Conservation (phyloP, 2,329 filamentous ascomycete species). For the Plectosphaerella sp. region DNA sequence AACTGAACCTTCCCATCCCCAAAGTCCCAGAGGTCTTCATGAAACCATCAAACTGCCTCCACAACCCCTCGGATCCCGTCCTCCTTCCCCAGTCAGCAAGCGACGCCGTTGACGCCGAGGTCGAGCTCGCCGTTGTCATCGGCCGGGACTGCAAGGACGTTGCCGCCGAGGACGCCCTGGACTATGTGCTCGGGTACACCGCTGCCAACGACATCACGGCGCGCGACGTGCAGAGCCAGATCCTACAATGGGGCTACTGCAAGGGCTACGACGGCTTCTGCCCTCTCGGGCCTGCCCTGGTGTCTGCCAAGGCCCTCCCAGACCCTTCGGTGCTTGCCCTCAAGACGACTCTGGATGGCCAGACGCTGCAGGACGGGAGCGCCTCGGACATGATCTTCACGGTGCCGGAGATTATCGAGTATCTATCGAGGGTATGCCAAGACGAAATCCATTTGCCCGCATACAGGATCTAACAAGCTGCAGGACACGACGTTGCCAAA, state of each 20-base stretch:
- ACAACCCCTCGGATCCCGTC: conserved; percentile 33
- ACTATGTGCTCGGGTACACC: conserved; percentile 52
- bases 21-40: conserved; percentile 28
- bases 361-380: conserved; percentile 15
- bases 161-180: conserved; percentile 37
- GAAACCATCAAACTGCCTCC: conserved; percentile 34
- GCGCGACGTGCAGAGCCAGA: conserved; percentile 43
- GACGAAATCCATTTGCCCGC: background rate
- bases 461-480: conserved; percentile 16
- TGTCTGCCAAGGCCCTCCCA: conserved; percentile 5
- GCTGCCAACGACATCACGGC: conserved; percentile 52
- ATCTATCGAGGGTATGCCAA: conserved; percentile 8
- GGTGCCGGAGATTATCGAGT: conserved; percentile 21
- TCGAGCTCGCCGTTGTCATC: conserved; percentile 45
- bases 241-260: conserved; percentile 44
- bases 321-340: conserved; percentile 9
- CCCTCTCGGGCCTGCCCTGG: conserved; percentile 31
- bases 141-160: conserved; percentile 42
- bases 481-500: conserved; percentile 18
- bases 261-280: conserved; percentile 46
- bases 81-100: conserved; percentile 40
- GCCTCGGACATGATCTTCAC: conserved; percentile 20
- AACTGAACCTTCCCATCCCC: conserved; percentile 15
- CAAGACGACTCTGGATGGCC: conserved; percentile 16
- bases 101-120: conserved; percentile 43